A percentile compares a stretch with the other conserved stretches of the same genome.
These are phyloP conservation scores for Carnegiea gigantea DNA, from an alignment of 179 eudicot genomes.

Conservation along the genomic window DNA sequence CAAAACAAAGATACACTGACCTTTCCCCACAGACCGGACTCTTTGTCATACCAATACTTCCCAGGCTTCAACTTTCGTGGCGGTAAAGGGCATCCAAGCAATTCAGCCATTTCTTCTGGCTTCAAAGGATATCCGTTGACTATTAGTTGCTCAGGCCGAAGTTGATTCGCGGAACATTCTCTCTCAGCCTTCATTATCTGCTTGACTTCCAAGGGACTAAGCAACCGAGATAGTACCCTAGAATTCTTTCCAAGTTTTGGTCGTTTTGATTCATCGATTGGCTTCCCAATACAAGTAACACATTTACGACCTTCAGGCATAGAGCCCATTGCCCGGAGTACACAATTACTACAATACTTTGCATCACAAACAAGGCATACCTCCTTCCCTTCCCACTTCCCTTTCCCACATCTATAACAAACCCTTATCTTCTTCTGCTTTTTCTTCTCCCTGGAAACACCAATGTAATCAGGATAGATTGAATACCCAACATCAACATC, in stretches of 20 bases:
- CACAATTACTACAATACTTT: constrained; percentile 67
- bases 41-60: constrained; percentile 82
- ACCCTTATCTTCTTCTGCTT: constrained; percentile 49
- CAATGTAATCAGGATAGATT: constrained; percentile 58
- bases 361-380: constrained; percentile 68
- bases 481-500: constrained; percentile 39
- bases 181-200: constrained; percentile 86
- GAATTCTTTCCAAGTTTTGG: constrained; percentile 65
- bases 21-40: constrained; percentile 85
- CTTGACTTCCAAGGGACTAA: constrained; percentile 77
- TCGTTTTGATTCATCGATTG: constrained; percentile 67
- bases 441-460: constrained; percentile 60
- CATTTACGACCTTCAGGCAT: constrained; percentile 93
- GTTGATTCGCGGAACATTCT: constrained; percentile 81
- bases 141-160: constrained; percentile 65
- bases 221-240: constrained; percentile 54
- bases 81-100: constrained; percentile 65
- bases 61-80: constrained; percentile 76
- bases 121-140: constrained; percentile 65
- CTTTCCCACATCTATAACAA: constrained; percentile 71
- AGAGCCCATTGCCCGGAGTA: constrained; percentile 87
- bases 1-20: constrained; percentile 31
- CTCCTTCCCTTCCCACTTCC: constrained; percentile 74
- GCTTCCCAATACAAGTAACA: constrained; percentile 73
- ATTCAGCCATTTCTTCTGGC: constrained; percentile 77